Evolutionary conservation across 2,329 filamentous ascomycete genomes (phyloP), one percentile per base, ranked within the genome.

Genomic region (Eurotiales sp.): DNA sequence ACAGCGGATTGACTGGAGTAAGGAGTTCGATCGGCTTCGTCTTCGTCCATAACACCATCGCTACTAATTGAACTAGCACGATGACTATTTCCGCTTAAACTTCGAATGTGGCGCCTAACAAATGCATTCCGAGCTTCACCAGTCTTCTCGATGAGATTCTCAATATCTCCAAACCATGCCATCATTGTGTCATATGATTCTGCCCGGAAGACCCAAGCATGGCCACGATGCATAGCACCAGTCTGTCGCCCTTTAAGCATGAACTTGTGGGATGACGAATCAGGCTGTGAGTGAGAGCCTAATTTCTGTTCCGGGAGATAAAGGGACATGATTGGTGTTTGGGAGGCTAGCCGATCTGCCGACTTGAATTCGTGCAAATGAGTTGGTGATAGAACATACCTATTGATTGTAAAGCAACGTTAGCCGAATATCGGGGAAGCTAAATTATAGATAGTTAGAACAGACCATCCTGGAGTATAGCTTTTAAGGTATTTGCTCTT

Each of bases 401-500:
- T 93, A 60, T 8, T 34, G n/a, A 44, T 3, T 21, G 8, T 8
- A 14, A 25, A 25, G 6, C 29, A 8, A 27, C 19, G 37, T 47
- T 29, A 47, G 34, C 32, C 25, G 17, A 19, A 21, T 27, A 25
- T 12, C 14, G 19, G 15, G 21, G 4, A 19, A 8, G 30, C n/a
- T 12, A 44, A 19, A 29, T 17, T 17, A 22, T 2, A 43, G 8
- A 30, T 8, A 30, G 40, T 27, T 25, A 19, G 36, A 12, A 75
- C 85, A 72, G 76, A 92, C 91, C 92, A 97, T 65, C 92, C 92
- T 22, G 90, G 88, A 7, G 91, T 93, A 69, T 96, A 96, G 68
- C 91, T 96, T 77, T 96, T 97, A 55, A 99, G 76, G 64, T 97
- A 99, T 67, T 97, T 99, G 80, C 90, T 96, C 83, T 97, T 97